Evolutionary conservation across 306 rosid species (phyloP), one percentile per base, ranked within the genome.

Genomic region (Begonia peltatifolia): DNA sequence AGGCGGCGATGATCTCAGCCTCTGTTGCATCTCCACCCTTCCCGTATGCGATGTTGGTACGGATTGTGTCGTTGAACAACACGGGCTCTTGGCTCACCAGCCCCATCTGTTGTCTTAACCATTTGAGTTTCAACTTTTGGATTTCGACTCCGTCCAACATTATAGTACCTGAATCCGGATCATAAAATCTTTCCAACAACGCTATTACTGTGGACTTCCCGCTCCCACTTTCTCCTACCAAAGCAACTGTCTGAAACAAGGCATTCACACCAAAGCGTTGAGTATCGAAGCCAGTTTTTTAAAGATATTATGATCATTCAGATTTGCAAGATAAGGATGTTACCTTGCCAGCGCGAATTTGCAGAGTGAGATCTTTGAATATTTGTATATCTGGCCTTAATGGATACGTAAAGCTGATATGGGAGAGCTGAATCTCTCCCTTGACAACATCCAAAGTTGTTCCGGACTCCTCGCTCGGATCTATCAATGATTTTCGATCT

Each of bases 71-170:
- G 22, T 63, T 63, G 41, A 63, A 63, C 17, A 63, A 44, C 12
- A 64, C 22, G 0, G 69, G 63, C 42, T 64, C 69, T 49, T 64
- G 69, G 53, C 69, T 64, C 48, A 64, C 58, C 10, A 64, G 50
- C 0, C 69, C 69, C 58, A 64, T 64, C 22, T 64, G 53, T n/a
- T 64, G 63, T 11, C 67, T 54, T 38, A 63, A 14, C 67, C 67
- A 63, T 42, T 41, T 63, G 46, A 63, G 22, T n/a, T 51, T 54
- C 3, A 64, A n/a, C 47, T 57, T 51, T 25, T 64, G 63, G 16
- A 64, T 57, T 16, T 50, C 58, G 3, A 64, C 44, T 44, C 63
- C 69, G 15, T 57, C 69, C 14, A 64, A 25, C 6, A 52, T 64
- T 17, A 64, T 57, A 4, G 17, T 20, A 1, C 69, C 63, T 0